Evolutionary conservation across 306 rosid genomes (phyloP), one percentile per base, ranked within the genome.

Genomic region (Phaseolus lunatus): DNA sequence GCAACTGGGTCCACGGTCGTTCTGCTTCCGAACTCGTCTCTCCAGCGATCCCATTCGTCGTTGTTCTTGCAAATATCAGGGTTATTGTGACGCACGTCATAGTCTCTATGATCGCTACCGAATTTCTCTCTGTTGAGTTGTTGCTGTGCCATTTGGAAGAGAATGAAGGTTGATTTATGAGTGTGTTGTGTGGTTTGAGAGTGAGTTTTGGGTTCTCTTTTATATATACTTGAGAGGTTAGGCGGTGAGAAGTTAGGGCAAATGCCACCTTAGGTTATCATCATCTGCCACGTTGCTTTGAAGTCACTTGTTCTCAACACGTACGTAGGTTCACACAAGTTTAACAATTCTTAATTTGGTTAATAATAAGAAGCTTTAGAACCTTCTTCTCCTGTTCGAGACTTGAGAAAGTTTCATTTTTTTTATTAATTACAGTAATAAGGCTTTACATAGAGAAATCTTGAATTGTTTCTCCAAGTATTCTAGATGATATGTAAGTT

Each of bases 251-350:
- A 10, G 4, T 26, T 37, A 53, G 10, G 15, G 3, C 31, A 22
- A 45, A 23, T 70, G 47, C 27, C 49, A 31, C 24, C 39, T 16
- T 3, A 43, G 69, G 2, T 43, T 57, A 6, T 41, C 44, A 16
- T 5, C 7, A 5, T 13, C 18, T 71, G 72, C 72, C 83, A 79
- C 83, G 83, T 79, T 16, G 16, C 2, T 44, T 48, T 61, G 14
- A n/a, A n/a, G 15, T 59, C 22, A 0, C 47, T n/a, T 5, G 7
- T 27, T 61, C 7, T 9, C 26, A 44, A 74, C 79, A 74, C 79
- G 69, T 73, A 2, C n/a, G 41, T 39, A 39, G 13, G 13, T 39
- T 2, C 44, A 9, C 44, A 2, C 0, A 39, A 9, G 9, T 39
- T 39, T 33, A 33, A 33, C 39, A 33, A 24, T 24, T 24, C 27